phyloP scores from a whole-genome alignment of 2,329 filamentous ascomycete species.

The Fusarium hostae region DNA sequence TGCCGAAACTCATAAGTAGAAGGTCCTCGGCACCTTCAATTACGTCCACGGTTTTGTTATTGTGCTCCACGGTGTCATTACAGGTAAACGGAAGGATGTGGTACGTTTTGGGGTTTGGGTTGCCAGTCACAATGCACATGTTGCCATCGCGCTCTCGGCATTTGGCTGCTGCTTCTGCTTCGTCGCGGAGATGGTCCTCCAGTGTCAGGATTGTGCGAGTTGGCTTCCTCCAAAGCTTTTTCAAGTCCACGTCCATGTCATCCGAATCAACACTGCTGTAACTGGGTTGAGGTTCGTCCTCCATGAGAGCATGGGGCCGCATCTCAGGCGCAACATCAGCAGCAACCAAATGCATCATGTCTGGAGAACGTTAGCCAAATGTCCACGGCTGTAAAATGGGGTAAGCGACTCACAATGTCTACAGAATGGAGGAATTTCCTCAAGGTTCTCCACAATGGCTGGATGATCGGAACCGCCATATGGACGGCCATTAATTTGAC shows the following conservation, averaged over 20 bases:
- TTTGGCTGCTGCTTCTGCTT: not conserved
- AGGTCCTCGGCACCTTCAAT: fast-evolving
- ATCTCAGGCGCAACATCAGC: too few species aligned
- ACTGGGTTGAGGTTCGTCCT: too few species aligned
- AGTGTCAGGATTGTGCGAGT: too few species aligned
- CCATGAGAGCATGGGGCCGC: too few species aligned
- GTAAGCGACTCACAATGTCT: not conserved
- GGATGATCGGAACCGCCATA: not conserved
- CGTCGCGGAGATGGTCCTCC: not conserved
- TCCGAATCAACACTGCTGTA: too few species aligned
- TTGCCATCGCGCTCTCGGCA: not conserved
- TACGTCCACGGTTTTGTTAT: not conserved
- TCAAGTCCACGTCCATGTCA: too few species aligned
- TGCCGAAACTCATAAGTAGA: too few species aligned
- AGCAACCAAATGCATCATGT: not conserved
- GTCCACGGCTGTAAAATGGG: not conserved
- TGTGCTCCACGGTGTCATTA: not conserved
- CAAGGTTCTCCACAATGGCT: not conserved
- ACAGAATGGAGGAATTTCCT: not conserved
- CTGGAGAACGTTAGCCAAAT: not conserved
- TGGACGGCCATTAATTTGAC: not conserved
- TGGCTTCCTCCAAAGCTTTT: too few species aligned
- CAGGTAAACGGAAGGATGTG: not conserved
- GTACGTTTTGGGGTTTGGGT: not conserved
- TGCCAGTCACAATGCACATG: not conserved